These are phyloP conservation scores for Penicillium mononematosum DNA, from an alignment of 495 filamentous ascomycete genomes.

Conservation along the genomic window DNA sequence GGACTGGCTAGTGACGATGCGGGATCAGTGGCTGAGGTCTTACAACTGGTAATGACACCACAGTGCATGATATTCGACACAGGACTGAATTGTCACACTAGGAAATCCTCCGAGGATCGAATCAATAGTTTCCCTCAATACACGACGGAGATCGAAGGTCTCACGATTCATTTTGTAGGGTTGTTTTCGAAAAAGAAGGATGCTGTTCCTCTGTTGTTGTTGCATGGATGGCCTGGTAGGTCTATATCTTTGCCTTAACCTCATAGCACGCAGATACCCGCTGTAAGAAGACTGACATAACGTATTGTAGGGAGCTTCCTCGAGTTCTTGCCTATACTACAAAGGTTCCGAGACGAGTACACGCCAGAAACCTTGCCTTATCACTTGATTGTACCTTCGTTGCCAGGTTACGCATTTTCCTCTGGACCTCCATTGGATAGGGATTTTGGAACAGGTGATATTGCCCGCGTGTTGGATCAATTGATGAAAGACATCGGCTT, in stretches of 20 bases:
- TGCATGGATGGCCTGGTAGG: conserved; percentile 63
- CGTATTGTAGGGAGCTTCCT: conserved; percentile 48
- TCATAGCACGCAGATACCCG: not conserved
- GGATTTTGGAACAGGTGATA: conserved; percentile 44
- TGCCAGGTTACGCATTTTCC: conserved; percentile 64
- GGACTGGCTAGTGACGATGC: conserved; percentile 56
- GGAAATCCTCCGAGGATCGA: conserved; percentile 51
- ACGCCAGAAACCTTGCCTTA: conserved; percentile 57
- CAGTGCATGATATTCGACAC: not conserved
- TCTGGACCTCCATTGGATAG: conserved; percentile 48
- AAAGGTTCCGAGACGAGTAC: conserved; percentile 50
- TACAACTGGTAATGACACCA: conserved; percentile 43
- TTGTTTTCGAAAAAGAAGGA: conserved; percentile 58
- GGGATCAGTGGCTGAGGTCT: conserved; percentile 48
- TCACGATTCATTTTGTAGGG: conserved; percentile 60
- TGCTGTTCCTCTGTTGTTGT: conserved; percentile 59
- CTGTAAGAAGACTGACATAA: not conserved
- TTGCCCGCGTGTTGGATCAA: conserved; percentile 51
- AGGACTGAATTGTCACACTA: conserved; percentile 13
- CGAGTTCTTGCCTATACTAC: conserved; percentile 54
- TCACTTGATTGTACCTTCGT: conserved; percentile 63
- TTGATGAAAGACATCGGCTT: conserved; percentile 63
- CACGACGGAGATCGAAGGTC: conserved; percentile 47
- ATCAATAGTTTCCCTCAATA: conserved; percentile 68
- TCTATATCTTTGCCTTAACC: not conserved